Percentiles rank a stretch among this genome's conserved stretches.
phyloP scores from a whole-genome alignment of 257 asterid genomes.

The Fraxinus americana region DNA sequence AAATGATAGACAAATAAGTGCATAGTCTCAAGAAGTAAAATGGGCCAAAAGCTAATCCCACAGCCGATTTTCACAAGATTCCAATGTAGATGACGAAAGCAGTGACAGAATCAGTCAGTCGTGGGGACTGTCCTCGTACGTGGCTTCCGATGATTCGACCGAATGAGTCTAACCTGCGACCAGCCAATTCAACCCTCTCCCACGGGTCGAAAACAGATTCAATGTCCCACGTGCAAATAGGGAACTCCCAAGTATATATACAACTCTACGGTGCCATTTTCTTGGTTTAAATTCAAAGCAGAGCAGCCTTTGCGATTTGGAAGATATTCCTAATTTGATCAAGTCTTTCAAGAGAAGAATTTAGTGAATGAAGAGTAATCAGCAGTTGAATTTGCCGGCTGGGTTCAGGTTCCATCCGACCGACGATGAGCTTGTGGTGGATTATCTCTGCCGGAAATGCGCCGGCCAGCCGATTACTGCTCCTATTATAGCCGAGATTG shows the following conservation, averaged over 20 bases:
- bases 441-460: conserved; percentile 60
- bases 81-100: conserved; percentile 35
- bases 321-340: not conserved
- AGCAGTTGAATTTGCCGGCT: conserved; percentile 53
- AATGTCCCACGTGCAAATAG: conserved; percentile 45
- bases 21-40: too few species aligned
- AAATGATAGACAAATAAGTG: too few species aligned
- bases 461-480: conserved; percentile 44
- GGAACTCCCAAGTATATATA: conserved; percentile 24
- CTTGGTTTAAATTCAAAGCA: conserved; percentile 22
- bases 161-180: conserved; percentile 26
- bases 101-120: conserved; percentile 39
- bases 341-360: not conserved
- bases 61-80: conserved; percentile 24
- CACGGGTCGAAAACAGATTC: conserved; percentile 23
- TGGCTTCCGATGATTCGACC: conserved; percentile 34
- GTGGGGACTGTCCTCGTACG: conserved; percentile 30
- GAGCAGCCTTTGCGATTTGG: not conserved
- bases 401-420: conserved; percentile 66
- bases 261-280: conserved; percentile 19
- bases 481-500: conserved; percentile 57
- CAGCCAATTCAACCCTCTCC: conserved; percentile 33
- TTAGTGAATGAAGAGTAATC: conserved; percentile 52
- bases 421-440: conserved; percentile 61
- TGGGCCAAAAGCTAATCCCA: not conserved